phyloP scores from a whole-genome alignment of 2,329 filamentous ascomycete species.

The Nemania serpens region DNA sequence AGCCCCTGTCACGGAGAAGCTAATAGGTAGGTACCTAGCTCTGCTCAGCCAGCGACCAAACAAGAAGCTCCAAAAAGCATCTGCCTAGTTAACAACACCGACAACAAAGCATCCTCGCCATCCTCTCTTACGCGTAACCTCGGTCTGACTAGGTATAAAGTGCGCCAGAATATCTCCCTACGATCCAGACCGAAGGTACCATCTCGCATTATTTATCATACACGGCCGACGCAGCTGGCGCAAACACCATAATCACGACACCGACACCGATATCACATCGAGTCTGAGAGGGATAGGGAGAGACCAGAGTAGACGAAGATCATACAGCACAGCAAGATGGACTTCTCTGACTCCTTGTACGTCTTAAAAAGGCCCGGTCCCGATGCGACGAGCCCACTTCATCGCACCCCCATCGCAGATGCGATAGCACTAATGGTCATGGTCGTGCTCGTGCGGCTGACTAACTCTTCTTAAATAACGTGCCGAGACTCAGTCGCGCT shows the following conservation, averaged over 20 bases:
- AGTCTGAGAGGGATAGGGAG: too few relatives aligned
- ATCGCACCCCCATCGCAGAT: neutral
- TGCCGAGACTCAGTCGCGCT: constrained; percentile 36
- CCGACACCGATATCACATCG: neutral
- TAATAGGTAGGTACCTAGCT: too few relatives aligned
- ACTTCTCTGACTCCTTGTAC: constrained; percentile 91
- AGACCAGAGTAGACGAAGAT: neutral
- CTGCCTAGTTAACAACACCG: constrained; percentile 16
- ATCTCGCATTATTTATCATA: neutral
- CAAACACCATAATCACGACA: neutral
- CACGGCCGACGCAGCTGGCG: neutral
- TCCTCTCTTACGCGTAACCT: neutral
- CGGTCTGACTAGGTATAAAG: neutral
- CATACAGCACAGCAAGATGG: constrained; percentile 60
- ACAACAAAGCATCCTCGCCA: neutral
- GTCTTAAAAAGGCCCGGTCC: constrained; percentile 43
- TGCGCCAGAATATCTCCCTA: neutral
- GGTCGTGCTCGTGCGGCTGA: neutral
- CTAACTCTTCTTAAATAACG: neutral
- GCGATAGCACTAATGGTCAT: neutral
- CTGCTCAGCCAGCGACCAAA: too few relatives aligned
- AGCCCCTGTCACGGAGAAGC: neutral
- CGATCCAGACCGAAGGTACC: neutral
- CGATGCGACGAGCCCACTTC: neutral
- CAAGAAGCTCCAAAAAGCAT: constrained; percentile 17